These are phyloP conservation scores for Boletus semigastroideus DNA, from an alignment of 1,284 basidiomycete species.

Conservation along the genomic window DNA sequence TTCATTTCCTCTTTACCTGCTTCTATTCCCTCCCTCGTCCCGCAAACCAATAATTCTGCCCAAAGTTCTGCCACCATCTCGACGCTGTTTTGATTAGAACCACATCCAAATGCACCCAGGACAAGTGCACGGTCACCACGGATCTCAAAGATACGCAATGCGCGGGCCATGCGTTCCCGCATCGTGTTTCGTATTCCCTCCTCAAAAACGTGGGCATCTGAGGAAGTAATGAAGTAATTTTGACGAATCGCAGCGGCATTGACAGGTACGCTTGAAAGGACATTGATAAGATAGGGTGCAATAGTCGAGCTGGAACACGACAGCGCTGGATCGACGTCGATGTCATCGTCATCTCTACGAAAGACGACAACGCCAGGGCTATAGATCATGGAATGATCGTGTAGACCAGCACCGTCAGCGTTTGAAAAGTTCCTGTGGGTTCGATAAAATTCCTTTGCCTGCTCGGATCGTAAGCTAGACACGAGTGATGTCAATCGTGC, in stretches of 20 bases:
- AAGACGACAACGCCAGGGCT: conserved; percentile 49
- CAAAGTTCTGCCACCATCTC: conserved; percentile 42
- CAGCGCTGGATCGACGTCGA: conserved; percentile 7
- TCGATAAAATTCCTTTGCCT: conserved; percentile 43
- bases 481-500: conserved; percentile 47
- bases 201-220: conserved; percentile 37
- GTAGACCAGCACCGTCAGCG: conserved; percentile 39
- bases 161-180: conserved; percentile 38
- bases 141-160: conserved; percentile 45
- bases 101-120: conserved; percentile 50
- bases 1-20: conserved; percentile 18
- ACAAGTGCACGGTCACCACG: conserved; percentile 44
- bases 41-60: conserved; percentile 49
- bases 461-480: conserved; percentile 39
- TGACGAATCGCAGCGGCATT: conserved; percentile 43
- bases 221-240: conserved; percentile 38
- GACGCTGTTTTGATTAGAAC: conserved; percentile 42
- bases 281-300: conserved; percentile 43
- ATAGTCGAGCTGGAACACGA: conserved; percentile 28
- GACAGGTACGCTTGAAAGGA: conserved; percentile 46
- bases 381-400: conserved; percentile 51
- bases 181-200: conserved; percentile 41
- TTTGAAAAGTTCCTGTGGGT: conserved; percentile 38
- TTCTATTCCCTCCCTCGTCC: conserved; percentile 26
- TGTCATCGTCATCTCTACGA: conserved; percentile 37